Evolutionary conservation across 2,329 filamentous ascomycete species (phyloP).

Genomic region (Aspergillus tubingensis): DNA sequence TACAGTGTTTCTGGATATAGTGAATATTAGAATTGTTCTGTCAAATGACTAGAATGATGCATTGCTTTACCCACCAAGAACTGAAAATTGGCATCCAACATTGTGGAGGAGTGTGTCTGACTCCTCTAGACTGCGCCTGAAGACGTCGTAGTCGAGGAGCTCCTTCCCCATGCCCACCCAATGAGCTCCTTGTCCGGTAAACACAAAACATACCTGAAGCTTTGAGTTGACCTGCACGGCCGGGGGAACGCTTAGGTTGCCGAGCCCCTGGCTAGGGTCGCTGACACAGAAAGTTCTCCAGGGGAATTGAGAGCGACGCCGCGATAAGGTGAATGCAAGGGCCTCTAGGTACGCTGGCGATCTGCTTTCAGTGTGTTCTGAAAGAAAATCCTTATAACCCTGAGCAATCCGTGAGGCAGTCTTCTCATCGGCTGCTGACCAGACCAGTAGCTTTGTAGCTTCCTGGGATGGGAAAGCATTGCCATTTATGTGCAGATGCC

Average conservation of each 20-base stretch:
- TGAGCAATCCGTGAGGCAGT: background rate
- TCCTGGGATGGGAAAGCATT: too few species aligned
- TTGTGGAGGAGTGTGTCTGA: background rate
- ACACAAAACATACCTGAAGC: background rate
- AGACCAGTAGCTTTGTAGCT: too few species aligned
- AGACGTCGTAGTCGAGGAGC: background rate
- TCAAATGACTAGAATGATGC: background rate
- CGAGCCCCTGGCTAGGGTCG: background rate
- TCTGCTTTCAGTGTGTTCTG: background rate
- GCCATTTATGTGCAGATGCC: too few species aligned
- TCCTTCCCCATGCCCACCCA: background rate
- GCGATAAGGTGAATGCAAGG: background rate
- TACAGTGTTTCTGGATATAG: background rate
- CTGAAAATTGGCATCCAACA: background rate
- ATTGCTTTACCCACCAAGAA: background rate
- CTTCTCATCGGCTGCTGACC: background rate
- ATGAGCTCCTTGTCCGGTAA: background rate
- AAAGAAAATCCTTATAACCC: background rate
- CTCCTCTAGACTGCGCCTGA: background rate
- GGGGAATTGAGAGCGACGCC: background rate
- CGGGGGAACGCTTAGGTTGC: background rate
- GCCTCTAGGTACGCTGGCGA: background rate
- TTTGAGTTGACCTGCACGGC: background rate
- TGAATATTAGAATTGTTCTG: too few species aligned
- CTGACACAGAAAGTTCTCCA: background rate